Percentiles rank a stretch among this genome's conserved stretches.
Evolutionary conservation across 192 early-diverging fungal genomes (phyloP).

Genomic region (Coemansia sp.): DNA sequence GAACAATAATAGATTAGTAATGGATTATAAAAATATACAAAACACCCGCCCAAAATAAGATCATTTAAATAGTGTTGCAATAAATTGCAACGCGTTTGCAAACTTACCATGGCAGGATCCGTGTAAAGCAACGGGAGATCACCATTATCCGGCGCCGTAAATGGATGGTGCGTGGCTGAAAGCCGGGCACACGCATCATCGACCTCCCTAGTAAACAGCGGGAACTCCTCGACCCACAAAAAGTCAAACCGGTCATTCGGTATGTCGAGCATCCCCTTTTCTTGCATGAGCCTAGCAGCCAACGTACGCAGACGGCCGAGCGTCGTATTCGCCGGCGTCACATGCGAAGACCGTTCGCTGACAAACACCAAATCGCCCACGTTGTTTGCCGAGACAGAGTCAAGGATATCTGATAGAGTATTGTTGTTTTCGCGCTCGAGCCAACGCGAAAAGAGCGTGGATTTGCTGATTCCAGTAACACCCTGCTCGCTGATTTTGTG

Average conservation of each 20-base stretch:
- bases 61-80: too few species aligned
- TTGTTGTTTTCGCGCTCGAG: constrained; percentile 2
- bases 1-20: too few species aligned
- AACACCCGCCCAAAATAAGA: too few species aligned
- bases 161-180: constrained; percentile 86
- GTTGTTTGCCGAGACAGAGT: constrained; percentile 17
- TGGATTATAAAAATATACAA: too few species aligned
- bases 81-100: too few species aligned
- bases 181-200: constrained; percentile 47
- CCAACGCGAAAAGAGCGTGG: constrained; percentile 39
- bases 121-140: constrained; percentile 63
- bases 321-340: constrained; percentile 55
- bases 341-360: constrained; percentile 35
- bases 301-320: constrained; percentile 61
- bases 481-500: constrained; percentile 34
- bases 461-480: constrained; percentile 21
- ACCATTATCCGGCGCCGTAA: constrained; percentile 76
- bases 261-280: constrained; percentile 53
- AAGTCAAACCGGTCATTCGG: constrained; percentile 60
- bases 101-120: constrained; percentile 59
- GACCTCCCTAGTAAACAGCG: constrained; percentile 75
- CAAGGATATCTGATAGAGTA: background rate
- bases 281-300: constrained; percentile 53
- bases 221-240: constrained; percentile 87
- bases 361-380: constrained; percentile 43